These are phyloP conservation scores for Fragaria vesca DNA, from an alignment of 306 rosid species.

Conservation along the genomic window DNA sequence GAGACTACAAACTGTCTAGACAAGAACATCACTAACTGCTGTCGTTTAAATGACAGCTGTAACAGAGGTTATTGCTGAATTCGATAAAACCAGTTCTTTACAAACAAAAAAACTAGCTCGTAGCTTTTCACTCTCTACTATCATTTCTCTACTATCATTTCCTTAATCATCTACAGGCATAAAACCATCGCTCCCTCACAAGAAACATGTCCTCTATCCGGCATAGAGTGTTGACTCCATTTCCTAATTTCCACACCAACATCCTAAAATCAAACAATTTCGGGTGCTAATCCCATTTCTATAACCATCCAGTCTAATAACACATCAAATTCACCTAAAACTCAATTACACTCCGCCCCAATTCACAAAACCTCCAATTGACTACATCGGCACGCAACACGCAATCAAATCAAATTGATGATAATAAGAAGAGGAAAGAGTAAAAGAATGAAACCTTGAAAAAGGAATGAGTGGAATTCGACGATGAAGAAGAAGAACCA, in stretches of 20 bases:
- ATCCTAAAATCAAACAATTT: neutral
- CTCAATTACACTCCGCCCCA: neutral
- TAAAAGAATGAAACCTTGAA: slow-evolving; percentile 43
- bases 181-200: neutral
- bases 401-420: neutral
- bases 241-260: neutral
- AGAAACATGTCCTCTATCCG: neutral
- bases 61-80: neutral
- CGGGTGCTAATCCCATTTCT: neutral
- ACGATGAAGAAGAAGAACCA: slow-evolving; percentile 49
- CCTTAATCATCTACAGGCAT: neutral
- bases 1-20: neutral
- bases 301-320: neutral
- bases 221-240: neutral
- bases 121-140: neutral
- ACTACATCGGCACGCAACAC: neutral
- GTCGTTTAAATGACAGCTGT: neutral
- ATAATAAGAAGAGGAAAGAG: neutral
- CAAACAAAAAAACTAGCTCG: neutral
- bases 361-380: neutral
- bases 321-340: neutral
- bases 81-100: neutral
- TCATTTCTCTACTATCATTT: neutral
- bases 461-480: slow-evolving; percentile 47
- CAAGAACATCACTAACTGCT: neutral